phyloP scores from a whole-genome alignment of 192 early-diverging fungal genomes.

The Podila horticola region DNA sequence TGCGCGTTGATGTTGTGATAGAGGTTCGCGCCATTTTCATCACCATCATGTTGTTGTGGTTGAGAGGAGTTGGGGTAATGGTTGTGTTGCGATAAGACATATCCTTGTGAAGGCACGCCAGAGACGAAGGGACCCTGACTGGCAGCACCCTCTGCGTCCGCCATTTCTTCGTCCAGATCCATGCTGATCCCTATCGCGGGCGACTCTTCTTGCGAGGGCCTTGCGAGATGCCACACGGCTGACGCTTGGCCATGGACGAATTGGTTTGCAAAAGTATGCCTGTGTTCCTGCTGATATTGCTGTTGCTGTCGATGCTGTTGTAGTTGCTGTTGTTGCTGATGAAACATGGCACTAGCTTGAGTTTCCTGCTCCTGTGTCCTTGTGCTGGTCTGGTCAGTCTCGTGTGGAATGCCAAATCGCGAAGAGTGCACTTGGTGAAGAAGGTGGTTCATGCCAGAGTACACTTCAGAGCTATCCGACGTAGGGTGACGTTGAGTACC shows the following conservation, averaged over 20 bases:
- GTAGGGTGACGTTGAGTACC: neutral
- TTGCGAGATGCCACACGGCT: constrained; percentile 12
- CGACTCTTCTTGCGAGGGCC: constrained; percentile 31
- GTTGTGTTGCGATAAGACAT: neutral
- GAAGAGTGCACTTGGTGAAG: constrained; percentile 32
- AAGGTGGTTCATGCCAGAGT: constrained; percentile 34
- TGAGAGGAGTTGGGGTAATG: neutral
- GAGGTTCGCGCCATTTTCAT: neutral
- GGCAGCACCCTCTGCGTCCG: constrained; percentile 7
- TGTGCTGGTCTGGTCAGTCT: neutral
- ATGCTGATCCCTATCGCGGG: constrained; percentile 45
- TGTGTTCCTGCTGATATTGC: neutral
- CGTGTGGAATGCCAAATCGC: constrained; percentile 36
- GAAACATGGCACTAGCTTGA: neutral
- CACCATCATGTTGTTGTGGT: neutral
- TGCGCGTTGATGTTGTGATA: constrained; percentile 45
- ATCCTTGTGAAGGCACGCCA: neutral
- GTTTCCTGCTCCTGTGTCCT: neutral
- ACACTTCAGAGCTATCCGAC: neutral
- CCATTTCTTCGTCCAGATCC: constrained; percentile 52
- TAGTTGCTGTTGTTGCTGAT: neutral
- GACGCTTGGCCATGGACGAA: neutral
- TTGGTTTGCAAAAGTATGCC: neutral
- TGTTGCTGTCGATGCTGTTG: constrained; percentile 17
- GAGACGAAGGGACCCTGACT: neutral